A percentile compares a stretch with the other conserved stretches of the same genome.
Conservation (phyloP, 179 eudicot genomes). For the Nepenthes alata region DNA sequence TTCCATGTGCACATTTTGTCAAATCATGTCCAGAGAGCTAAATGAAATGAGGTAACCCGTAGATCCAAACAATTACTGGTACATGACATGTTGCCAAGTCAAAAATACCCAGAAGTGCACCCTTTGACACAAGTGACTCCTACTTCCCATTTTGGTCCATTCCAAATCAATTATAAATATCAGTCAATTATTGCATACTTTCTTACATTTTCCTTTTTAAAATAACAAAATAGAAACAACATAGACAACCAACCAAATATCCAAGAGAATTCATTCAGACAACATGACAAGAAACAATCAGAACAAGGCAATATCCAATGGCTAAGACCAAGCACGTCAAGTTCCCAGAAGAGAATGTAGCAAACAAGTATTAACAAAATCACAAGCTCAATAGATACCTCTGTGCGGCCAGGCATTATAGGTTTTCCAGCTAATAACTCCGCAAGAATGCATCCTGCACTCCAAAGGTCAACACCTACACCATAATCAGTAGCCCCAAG, state of each 20-base stretch:
- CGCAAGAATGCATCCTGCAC: conserved; percentile 73
- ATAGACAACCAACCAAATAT: background rate
- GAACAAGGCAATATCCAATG: background rate
- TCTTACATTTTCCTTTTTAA: no score
- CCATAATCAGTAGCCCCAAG: conserved; percentile 80
- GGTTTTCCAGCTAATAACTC: conserved; percentile 70
- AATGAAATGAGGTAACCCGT: no score
- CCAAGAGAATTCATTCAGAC: background rate
- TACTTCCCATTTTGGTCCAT: no score
- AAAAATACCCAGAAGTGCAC: no score
- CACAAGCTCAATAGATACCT: conserved; percentile 24
- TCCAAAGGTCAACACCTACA: conserved; percentile 70
- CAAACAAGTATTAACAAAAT: background rate
- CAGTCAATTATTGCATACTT: no score
- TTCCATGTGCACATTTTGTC: no score
- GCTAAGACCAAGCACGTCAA: background rate
- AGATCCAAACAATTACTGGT: background rate
- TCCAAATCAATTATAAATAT: no score
- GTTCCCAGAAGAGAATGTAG: background rate
- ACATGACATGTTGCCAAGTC: no score
- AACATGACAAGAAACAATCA: background rate
- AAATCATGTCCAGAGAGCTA: no score
- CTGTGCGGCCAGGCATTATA: conserved; percentile 75
- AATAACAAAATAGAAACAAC: no score
- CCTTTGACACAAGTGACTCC: no score